Percentiles rank a stretch among this genome's conserved stretches.
Conservation (phyloP, 2,329 filamentous ascomycete genomes). For the Colletotrichum sp. region DNA sequence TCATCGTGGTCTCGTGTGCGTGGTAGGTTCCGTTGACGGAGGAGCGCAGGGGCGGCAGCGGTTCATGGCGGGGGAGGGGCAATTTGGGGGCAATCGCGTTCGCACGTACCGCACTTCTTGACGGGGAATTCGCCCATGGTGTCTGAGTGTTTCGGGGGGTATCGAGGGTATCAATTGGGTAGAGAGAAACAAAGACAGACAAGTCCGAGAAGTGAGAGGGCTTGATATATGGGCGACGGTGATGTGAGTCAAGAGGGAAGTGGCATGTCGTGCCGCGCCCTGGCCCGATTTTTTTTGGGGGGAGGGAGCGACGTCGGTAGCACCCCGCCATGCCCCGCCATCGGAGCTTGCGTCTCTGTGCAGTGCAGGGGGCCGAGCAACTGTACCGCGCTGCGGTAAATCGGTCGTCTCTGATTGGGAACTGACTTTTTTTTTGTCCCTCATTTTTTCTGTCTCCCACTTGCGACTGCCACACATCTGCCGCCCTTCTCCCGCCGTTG, state of each 20-base stretch:
- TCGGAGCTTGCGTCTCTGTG: slow-evolving; percentile 4
- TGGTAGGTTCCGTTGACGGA: slow-evolving; percentile 3
- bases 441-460: not conserved
- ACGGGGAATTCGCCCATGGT: slow-evolving; percentile 49
- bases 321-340: slow-evolving; percentile 25
- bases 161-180: slow-evolving; percentile 1
- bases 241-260: slow-evolving; percentile 20
- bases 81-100: not conserved
- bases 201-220: not conserved
- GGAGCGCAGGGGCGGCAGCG: not conserved
- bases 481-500: not conserved
- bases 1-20: not conserved
- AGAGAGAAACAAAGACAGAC: not conserved
- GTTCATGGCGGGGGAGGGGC: slow-evolving; percentile 18
- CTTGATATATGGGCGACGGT: not conserved
- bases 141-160: not conserved
- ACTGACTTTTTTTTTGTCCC: not conserved
- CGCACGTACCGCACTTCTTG: slow-evolving; percentile 63
- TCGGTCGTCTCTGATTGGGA: not conserved
- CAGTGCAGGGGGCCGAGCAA: not conserved
- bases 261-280: slow-evolving; percentile 7
- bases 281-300: slow-evolving; percentile 7
- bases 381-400: not conserved
- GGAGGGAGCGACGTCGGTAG: slow-evolving; percentile 16
- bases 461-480: not conserved